Evolutionary conservation across 345 rosid genomes (phyloP).

Genomic region (Gossypioides kirkii): DNA sequence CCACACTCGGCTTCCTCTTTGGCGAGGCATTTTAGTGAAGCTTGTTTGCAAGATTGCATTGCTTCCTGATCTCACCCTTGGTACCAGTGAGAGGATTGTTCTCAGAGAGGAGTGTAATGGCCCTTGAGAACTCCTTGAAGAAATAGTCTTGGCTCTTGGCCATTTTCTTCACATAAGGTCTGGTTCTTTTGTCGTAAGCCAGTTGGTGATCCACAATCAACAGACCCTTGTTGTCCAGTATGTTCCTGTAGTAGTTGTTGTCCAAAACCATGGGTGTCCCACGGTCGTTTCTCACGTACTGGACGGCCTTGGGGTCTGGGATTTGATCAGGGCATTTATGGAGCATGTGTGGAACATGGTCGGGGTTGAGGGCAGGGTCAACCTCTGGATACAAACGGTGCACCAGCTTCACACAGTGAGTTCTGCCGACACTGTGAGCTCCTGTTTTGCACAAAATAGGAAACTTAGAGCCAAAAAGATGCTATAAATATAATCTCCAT

Average conservation of each 20-base stretch:
- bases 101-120: constrained; percentile 77
- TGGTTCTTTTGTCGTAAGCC: constrained; percentile 79
- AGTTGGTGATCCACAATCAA: constrained; percentile 86
- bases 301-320: constrained; percentile 92
- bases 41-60: constrained; percentile 85
- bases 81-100: constrained; percentile 89
- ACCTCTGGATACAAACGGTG: constrained; percentile 89
- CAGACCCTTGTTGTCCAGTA: constrained; percentile 88
- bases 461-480: neutral
- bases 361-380: constrained; percentile 72
- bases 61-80: constrained; percentile 91
- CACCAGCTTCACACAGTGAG: constrained; percentile 92
- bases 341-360: constrained; percentile 84
- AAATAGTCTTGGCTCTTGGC: constrained; percentile 89
- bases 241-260: constrained; percentile 95
- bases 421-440: constrained; percentile 91
- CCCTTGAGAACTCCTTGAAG: constrained; percentile 89
- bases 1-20: neutral
- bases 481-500: neutral
- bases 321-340: constrained; percentile 92
- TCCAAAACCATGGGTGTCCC: constrained; percentile 92
- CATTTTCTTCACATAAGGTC: constrained; percentile 88
- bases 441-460: constrained; percentile 32
- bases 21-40: constrained; percentile 37
- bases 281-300: constrained; percentile 92